These are phyloP conservation scores for Pezicula carpinea DNA, from an alignment of 2,329 filamentous ascomycete genomes.

Conservation along the genomic window DNA sequence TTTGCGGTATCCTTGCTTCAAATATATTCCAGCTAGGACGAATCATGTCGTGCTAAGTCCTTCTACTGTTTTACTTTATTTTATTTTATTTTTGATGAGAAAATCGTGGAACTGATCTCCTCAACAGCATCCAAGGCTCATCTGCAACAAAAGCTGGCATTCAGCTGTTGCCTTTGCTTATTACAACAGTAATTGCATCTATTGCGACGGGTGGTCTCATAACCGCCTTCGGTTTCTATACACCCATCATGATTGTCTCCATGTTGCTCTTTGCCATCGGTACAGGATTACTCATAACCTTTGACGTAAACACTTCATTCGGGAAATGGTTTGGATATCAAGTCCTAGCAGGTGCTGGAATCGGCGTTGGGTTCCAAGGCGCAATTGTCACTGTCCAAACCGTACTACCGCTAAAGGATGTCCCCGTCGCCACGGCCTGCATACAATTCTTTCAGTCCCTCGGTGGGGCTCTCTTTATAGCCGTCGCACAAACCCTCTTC, in stretches of 20 bases:
- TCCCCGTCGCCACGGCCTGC: conserved; percentile 46
- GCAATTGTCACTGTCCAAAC: conserved; percentile 40
- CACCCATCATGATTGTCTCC: conserved; percentile 38
- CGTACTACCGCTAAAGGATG: conserved; percentile 40
- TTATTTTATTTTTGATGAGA: no score
- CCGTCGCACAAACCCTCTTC: conserved; percentile 63
- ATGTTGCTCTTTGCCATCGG: conserved; percentile 33
- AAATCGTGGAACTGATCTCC: no score
- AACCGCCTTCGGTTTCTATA: conserved; percentile 39
- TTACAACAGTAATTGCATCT: conserved; percentile 37
- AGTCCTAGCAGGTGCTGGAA: conserved; percentile 46
- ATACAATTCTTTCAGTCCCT: conserved; percentile 60
- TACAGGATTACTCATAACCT: conserved; percentile 38
- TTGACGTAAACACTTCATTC: conserved; percentile 35
- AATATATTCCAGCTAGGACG: no score
- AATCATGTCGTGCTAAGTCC: no score
- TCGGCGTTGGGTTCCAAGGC: conserved; percentile 17
- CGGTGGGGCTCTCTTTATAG: conserved; percentile 61
- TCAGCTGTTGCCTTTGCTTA: conserved; percentile 36
- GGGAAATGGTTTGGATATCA: conserved; percentile 54
- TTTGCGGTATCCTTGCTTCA: no score
- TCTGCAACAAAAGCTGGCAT: conserved; percentile 39
- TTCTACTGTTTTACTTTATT: no score
- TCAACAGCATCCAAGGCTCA: conserved; percentile 24
- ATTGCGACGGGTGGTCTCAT: conserved; percentile 35